These are phyloP conservation scores for Bryoglossum gracile DNA, from an alignment of 495 filamentous ascomycete genomes.

Conservation along the genomic window DNA sequence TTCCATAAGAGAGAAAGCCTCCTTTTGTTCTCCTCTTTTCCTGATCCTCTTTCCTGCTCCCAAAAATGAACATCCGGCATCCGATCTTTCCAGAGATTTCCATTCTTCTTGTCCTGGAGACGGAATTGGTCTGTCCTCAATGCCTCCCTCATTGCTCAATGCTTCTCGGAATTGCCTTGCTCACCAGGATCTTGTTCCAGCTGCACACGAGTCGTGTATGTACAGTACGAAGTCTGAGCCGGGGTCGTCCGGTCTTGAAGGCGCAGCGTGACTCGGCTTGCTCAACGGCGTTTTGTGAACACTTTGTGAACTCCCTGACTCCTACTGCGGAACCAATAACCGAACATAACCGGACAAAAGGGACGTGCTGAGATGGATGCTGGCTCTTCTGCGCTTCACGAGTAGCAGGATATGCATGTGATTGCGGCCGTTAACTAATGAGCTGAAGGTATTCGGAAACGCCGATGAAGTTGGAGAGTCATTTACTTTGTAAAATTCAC, in stretches of 20 bases:
- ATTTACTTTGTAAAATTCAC: no score
- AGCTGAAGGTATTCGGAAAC: neutral
- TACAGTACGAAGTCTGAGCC: neutral
- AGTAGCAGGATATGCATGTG: conserved; percentile 6
- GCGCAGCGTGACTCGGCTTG: conserved; percentile 7
- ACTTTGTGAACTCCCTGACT: no score
- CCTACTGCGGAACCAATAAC: conserved; percentile 1
- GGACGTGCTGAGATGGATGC: no score
- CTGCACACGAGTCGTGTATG: conserved; percentile 12
- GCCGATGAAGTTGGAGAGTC: no score
- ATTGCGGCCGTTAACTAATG: conserved; percentile 5
- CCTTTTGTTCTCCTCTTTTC: no score
- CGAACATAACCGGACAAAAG: conserved; percentile 19
- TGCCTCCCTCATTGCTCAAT: no score
- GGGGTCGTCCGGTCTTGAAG: neutral
- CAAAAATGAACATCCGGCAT: no score
- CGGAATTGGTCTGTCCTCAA: no score
- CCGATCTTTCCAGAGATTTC: no score
- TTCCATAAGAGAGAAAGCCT: no score
- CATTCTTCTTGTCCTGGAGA: no score
- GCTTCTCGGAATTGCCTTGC: neutral
- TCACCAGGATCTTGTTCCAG: neutral
- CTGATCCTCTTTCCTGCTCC: no score
- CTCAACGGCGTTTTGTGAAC: conserved; percentile 3
- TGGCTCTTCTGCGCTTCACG: conserved; percentile 9